Evolutionary conservation across 352 stramenopile genomes (phyloP).

Genomic region (Phytopythium ostracodes): DNA sequence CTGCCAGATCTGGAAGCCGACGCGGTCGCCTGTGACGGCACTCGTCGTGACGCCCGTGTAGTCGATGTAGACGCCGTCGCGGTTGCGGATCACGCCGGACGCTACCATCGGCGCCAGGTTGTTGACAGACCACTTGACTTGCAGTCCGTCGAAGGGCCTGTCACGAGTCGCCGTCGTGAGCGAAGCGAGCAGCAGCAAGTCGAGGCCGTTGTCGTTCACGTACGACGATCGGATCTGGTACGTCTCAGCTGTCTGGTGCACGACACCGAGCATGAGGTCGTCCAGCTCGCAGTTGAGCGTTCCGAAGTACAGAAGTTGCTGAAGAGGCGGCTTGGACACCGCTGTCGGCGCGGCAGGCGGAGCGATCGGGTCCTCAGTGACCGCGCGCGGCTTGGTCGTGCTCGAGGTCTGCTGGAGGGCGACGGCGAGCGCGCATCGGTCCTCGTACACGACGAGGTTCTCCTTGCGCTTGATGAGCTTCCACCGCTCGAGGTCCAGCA

Average conservation of each 20-base stretch:
- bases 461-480: conserved; percentile 47
- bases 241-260: conserved; percentile 28
- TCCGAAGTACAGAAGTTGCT: conserved; percentile 30
- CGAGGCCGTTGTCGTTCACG: conserved; percentile 29
- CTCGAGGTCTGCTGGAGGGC: conserved; percentile 21
- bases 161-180: conserved; percentile 16
- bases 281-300: conserved; percentile 41
- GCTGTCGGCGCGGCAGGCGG: conserved; percentile 7
- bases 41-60: conserved; percentile 33
- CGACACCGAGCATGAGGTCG: conserved; percentile 35
- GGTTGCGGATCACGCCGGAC: conserved; percentile 23
- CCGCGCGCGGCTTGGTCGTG: conserved; percentile 13
- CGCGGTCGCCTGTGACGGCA: conserved; percentile 30
- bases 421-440: conserved; percentile 30
- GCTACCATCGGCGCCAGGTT: conserved; percentile 26
- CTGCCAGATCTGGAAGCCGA: conserved; percentile 44
- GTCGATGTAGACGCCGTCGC: conserved; percentile 43
- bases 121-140: conserved; percentile 36
- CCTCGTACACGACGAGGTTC: conserved; percentile 42
- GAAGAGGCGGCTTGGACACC: conserved; percentile 5
- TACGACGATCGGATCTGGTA: conserved; percentile 39
- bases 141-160: conserved; percentile 25
- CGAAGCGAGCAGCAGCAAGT: conserved; percentile 25
- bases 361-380: conserved; percentile 11
- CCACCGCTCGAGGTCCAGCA: conserved; percentile 37